Evolutionary conservation across 129 eudicot genomes (phyloP).

Genomic region (Flaveria bidentis): DNA sequence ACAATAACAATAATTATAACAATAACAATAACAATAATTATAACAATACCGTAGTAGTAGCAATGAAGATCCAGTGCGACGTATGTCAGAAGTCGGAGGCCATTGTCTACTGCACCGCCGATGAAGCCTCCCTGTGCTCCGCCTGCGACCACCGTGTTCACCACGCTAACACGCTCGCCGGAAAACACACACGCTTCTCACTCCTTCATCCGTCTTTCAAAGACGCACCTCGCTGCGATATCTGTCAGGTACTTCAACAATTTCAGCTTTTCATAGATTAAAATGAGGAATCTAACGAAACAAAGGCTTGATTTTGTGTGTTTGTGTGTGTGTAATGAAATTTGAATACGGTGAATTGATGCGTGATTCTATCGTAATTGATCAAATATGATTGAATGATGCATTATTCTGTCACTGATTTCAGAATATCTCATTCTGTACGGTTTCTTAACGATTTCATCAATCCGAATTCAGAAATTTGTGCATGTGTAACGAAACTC

Average conservation of each 20-base stretch:
- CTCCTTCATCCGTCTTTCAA: slow-evolving; percentile 50
- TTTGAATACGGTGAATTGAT: no score
- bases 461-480: not conserved
- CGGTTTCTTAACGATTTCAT: no score
- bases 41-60: slow-evolving; percentile 8
- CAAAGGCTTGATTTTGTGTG: no score
- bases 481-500: not conserved
- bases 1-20: no score
- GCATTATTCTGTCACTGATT: no score
- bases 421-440: no score
- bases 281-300: no score
- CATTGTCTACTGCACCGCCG: slow-evolving; percentile 73
- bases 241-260: slow-evolving; percentile 59
- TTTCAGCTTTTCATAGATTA: not conserved
- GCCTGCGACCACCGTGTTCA: slow-evolving; percentile 76
- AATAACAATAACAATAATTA: not conserved
- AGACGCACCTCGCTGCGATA: slow-evolving; percentile 70
- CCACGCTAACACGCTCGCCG: slow-evolving; percentile 87
- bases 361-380: no score
- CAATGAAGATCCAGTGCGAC: slow-evolving; percentile 92
- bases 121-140: slow-evolving; percentile 85
- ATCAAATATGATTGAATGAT: no score
- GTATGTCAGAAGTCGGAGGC: slow-evolving; percentile 71
- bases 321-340: no score
- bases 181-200: slow-evolving; percentile 65